Base-by-base conservation (phyloP, 2,329 filamentous ascomycete genomes). In the Cadophora sp. region DNA sequence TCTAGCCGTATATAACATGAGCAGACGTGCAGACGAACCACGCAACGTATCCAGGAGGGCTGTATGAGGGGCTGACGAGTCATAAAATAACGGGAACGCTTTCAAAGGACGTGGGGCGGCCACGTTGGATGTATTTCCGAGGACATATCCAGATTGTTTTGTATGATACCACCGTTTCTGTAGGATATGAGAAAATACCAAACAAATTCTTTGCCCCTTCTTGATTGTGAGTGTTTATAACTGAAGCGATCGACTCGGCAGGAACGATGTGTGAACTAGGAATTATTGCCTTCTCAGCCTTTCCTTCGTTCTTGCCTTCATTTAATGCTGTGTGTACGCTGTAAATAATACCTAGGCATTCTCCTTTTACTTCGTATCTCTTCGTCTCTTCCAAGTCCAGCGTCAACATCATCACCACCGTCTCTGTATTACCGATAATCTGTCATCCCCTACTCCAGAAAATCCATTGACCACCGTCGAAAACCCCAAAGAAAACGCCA, bases 91-190 rank as follows among this genome's bases (percentile, higher is more conserved):
- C 5, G 33, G 18, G 53, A 56, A 56, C 33, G 30, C 18, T 39
- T n/a, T 24, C 45, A 58, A 22, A 9, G 36, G 24, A 18, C 33
- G 33, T 58, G 33, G 33, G 30, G 13, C 55, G 20, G 36, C 20
- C 33, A 39, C 55, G 11, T 58, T 58, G 55, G 55, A 58, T 41
- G 55, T 58, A 58, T 58, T 20, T 41, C 55, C 22, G 36, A 24
- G 6, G 33, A 43, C 36, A 43, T 58, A 43, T 58, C 36, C 55
- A 43, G 33, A 7, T 41, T 43, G 36, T 41, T 43, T 58, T 41
- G 14, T 43, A 58, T 4, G 5, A 58, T 43, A 58, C 27, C 55
- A 39, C 36, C 11, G 36, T 43, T 56, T 58, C 33, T 41, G 55
- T 39, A 58, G 24, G 20, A 58, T 43, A 24, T 22, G 55, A 58